Base-by-base conservation (phyloP, 2,329 filamentous ascomycete genomes). In the Fusarium graminum region DNA sequence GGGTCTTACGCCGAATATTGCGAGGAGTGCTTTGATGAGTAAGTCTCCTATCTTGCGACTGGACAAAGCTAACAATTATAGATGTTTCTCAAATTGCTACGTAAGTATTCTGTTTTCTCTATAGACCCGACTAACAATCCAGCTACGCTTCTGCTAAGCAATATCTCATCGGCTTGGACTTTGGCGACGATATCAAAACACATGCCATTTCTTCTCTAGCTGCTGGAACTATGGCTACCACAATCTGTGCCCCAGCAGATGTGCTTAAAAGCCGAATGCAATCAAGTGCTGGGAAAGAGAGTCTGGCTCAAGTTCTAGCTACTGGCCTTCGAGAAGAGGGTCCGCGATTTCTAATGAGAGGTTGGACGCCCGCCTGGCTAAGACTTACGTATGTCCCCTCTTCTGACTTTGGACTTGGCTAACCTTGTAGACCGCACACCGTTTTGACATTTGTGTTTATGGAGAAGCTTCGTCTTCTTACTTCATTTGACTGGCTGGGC, bases 381-480 rank as follows among this genome's bases (percentile, higher is more conserved):
- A 71, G 80, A 60, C 65, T 82, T 3, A 80, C 80, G 79, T 81
- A 54, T 59, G 77, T 74, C 22, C 6, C 6, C 3, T 1, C 8
- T 0, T 5, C 29, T 4, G 0, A 1, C 30, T 4, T 1, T 2
- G 53, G 16, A 47, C 19, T 0, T 39, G 11, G 25, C 62, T 60
- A 25, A 74, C 63, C 8, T 13, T 29, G 3, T 38, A 80, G 79
- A 32, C 80, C 80, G 0, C 79, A 81, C 43, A 82, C 80, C 2
- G 75, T 82, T n/a, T 69, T 82, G 52, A 82, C 79, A 0, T 82
- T 81, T 65, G 76, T 82, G 0, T 81, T 82, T 53, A 81, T 82
- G 76, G 80, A 82, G 65, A 77, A 81, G 65, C 70, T 82, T 36
- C 72, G 79, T 52, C 68, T 75, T n/a, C 52, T 81, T 39, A 74